Evolutionary conservation across 768 basidiomycete genomes (phyloP), one percentile per base, ranked within the genome.

Genomic region (Fomitopsis pulvina): DNA sequence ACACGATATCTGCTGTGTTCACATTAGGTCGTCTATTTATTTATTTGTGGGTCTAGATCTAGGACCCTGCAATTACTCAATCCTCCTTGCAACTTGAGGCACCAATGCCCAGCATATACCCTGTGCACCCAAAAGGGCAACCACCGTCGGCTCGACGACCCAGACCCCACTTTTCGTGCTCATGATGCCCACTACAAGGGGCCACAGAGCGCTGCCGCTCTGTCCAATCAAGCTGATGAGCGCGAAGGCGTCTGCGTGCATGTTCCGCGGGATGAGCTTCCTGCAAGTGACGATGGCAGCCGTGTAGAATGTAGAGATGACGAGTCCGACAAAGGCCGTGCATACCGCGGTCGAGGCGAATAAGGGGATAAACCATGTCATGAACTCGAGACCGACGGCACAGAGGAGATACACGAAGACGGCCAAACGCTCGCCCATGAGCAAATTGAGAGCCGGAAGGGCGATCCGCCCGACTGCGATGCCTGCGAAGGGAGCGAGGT

Each of bases 221-320:
- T 64, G 61, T 4, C 61, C 60, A 32, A 64, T 48, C n/a, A 58
- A 60, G 47, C 60, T 60, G 45, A 64, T 64, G 43, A 64, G 48
- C 32, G 61, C 52, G 53, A 64, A 62, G 27, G 61, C 63, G 43
- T 62, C 61, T 3, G 63, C 60, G 25, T 64, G 63, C 63, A 64
- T 57, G 27, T 32, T 47, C 24, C 60, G 55, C 20, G 62, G 62
- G 18, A 63, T 51, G 48, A 63, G 59, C 51, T 52, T 52, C 32
- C 59, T 57, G 18, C 53, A 59, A 4, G 51, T 53, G 11, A 56
- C 53, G 41, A 62, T 60, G 25, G 57, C 63, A n/a, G 60, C 57
- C 8, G 60, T 46, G 54, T 64, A 64, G 51, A 62, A 64, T 7
- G 60, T 64, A 29, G 60, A 62, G 59, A 64, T 64, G 20, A 56